phyloP scores from a whole-genome alignment of 2,329 filamentous ascomycete genomes.

The Aquanectria penicillioides region DNA sequence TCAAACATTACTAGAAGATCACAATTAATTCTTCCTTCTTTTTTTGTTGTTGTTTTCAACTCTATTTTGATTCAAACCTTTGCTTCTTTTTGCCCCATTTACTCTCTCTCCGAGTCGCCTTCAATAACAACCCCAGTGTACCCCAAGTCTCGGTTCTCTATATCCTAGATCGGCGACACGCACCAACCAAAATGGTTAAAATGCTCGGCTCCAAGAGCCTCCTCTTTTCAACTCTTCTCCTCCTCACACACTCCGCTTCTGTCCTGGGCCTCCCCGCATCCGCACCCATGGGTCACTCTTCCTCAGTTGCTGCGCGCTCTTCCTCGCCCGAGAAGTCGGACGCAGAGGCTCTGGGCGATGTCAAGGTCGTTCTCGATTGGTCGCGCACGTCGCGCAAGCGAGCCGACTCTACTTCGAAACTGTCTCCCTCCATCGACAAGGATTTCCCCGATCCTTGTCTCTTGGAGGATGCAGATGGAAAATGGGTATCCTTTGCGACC shows the following conservation, averaged over 20 bases:
- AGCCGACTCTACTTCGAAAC: not conserved
- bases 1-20: not conserved
- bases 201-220: conserved; percentile 1
- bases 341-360: no score
- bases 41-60: not conserved
- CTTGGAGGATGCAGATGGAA: conserved; percentile 56
- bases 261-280: conserved; percentile 1
- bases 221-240: conserved; percentile 1
- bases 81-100: not conserved
- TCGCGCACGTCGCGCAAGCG: conserved; percentile 12
- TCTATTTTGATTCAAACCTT: not conserved
- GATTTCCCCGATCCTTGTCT: conserved; percentile 68
- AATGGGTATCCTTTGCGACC: conserved; percentile 69
- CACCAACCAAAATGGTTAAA: not conserved
- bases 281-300: not conserved
- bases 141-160: not conserved
- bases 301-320: not conserved
- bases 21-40: not conserved
- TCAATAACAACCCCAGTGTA: not conserved
- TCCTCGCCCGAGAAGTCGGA: not conserved
- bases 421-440: conserved; percentile 26
- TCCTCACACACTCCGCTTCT: not conserved
- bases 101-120: no score
- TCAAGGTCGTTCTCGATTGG: conserved; percentile 15
- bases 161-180: not conserved